These are phyloP conservation scores for Penicillium sclerotigenum DNA, from an alignment of 2,329 filamentous ascomycete species.

Conservation along the genomic window DNA sequence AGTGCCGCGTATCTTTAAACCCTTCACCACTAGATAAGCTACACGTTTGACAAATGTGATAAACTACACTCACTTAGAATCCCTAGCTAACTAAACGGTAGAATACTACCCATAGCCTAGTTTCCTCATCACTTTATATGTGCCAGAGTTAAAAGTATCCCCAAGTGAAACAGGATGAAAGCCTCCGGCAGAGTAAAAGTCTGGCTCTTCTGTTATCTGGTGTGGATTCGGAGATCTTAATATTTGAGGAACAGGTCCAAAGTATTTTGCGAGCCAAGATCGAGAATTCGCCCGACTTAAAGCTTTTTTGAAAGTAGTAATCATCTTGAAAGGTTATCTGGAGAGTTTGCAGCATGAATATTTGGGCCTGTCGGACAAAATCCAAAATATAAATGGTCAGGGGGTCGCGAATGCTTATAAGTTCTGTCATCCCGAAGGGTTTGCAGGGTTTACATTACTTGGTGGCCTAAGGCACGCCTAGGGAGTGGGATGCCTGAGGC, in stretches of 20 bases:
- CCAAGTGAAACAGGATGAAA: neutral
- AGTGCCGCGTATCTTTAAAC: neutral
- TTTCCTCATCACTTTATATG: constrained; percentile 84
- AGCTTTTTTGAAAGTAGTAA: neutral
- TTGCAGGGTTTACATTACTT: too few species aligned
- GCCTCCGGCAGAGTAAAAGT: neutral
- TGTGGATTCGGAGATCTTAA: neutral
- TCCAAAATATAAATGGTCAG: too few species aligned
- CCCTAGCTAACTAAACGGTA: constrained; percentile 74
- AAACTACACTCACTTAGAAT: constrained; percentile 56
- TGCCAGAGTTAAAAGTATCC: constrained; percentile 87
- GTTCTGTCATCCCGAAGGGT: too few species aligned
- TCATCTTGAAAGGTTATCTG: neutral
- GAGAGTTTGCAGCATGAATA: too few species aligned
- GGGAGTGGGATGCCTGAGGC: too few species aligned
- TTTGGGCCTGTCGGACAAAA: too few species aligned
- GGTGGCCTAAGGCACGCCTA: too few species aligned
- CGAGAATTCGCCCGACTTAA: neutral
- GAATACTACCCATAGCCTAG: constrained; percentile 94
- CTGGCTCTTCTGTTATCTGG: neutral
- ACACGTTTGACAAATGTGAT: constrained; percentile 21
- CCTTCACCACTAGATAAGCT: neutral
- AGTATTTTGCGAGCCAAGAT: neutral
- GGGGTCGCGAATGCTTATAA: too few species aligned
- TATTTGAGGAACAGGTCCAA: neutral